A percentile compares a stretch with the other conserved stretches of the same genome.
Evolutionary conservation across 2,329 filamentous ascomycete genomes (phyloP).

Genomic region (Colletotrichum australisinense): DNA sequence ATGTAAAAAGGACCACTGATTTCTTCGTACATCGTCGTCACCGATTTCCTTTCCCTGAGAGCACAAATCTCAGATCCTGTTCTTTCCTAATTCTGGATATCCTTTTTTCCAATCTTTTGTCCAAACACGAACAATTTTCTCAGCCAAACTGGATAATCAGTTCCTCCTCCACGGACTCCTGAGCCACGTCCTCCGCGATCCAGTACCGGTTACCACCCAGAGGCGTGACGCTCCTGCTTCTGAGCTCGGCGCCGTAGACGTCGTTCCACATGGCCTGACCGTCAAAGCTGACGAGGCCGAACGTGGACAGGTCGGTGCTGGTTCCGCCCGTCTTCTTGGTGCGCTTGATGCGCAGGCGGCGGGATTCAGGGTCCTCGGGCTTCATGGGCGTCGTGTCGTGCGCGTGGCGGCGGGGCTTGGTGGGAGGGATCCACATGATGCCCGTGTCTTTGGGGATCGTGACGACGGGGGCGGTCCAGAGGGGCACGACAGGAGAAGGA

Average conservation of each 20-base stretch:
- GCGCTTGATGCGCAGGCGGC: conserved; percentile 16
- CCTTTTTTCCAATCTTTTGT: neutral
- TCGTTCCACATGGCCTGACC: conserved; percentile 28
- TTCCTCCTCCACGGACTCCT: neutral
- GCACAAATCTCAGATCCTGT: neutral
- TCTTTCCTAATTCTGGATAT: neutral
- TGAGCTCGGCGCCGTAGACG: conserved; percentile 20
- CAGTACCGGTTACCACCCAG: conserved; percentile 23
- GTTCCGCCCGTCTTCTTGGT: neutral
- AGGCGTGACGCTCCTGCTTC: neutral
- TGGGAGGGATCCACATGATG: conserved; percentile 21
- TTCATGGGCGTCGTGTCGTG: conserved; percentile 14
- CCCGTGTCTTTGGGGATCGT: neutral
- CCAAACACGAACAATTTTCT: neutral
- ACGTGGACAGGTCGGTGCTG: conserved; percentile 25
- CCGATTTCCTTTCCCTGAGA: neutral
- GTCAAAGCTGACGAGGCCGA: conserved; percentile 24
- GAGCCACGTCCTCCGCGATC: conserved; percentile 1
- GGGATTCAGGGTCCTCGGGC: conserved; percentile 23
- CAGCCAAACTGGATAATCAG: conserved; percentile 13
- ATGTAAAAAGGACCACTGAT: neutral
- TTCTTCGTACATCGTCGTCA: neutral
- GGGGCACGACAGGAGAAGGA: neutral
- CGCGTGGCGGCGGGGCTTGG: conserved; percentile 2
- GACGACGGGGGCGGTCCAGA: conserved; percentile 24